These are phyloP conservation scores for Podospora fimiseda DNA, from an alignment of 495 filamentous ascomycete species.

Conservation along the genomic window DNA sequence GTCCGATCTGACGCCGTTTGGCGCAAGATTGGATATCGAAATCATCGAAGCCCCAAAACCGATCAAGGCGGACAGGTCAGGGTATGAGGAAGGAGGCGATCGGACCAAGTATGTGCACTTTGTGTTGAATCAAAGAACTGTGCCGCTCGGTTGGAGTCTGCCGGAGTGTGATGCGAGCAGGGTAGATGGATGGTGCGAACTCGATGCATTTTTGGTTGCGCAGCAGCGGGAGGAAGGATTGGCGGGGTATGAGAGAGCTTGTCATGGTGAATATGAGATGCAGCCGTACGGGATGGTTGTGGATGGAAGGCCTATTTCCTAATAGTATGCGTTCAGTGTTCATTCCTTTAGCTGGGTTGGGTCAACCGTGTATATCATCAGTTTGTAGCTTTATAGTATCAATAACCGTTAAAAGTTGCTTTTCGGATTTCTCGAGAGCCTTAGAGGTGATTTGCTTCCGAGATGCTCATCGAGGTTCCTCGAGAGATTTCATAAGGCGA, in stretches of 20 bases:
- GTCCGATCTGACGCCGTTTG: slow-evolving; percentile 54
- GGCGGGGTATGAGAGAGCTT: slow-evolving; percentile 49
- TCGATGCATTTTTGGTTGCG: slow-evolving; percentile 48
- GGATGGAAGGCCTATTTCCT: neutral
- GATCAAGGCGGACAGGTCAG: slow-evolving; percentile 36
- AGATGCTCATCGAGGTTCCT: too few species aligned
- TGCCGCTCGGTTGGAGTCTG: slow-evolving; percentile 52
- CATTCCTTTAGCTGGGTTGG: too few species aligned
- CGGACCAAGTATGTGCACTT: slow-evolving; percentile 58
- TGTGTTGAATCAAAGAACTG: slow-evolving; percentile 55
- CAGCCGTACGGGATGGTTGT: neutral
- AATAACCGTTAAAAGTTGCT: too few species aligned
- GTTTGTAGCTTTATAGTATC: too few species aligned
- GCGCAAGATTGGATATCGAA: slow-evolving; percentile 56
- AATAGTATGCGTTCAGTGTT: too few species aligned
- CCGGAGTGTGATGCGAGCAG: slow-evolving; percentile 47
- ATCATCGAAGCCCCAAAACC: slow-evolving; percentile 52
- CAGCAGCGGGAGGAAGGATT: slow-evolving; percentile 39
- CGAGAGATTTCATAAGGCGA: too few species aligned
- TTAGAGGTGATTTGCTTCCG: too few species aligned
- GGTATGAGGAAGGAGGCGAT: slow-evolving; percentile 23
- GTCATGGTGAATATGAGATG: slow-evolving; percentile 42
- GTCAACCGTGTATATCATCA: neutral
- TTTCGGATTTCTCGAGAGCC: too few species aligned
- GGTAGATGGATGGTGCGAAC: slow-evolving; percentile 61